Conservation (phyloP, 148 eudicot species). For the Rhododendron ferrugineum region DNA sequence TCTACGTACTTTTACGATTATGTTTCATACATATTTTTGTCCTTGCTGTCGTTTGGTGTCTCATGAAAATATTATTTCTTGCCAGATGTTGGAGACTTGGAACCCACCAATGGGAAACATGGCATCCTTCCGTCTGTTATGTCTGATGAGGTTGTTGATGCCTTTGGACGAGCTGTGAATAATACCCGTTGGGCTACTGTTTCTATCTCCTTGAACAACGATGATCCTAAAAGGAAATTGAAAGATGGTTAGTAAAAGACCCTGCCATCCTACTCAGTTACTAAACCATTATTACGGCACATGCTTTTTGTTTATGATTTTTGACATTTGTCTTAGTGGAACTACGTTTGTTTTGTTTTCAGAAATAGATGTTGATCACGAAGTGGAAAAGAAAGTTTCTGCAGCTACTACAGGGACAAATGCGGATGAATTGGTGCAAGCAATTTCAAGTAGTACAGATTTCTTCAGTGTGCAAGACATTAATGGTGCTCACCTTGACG, state of each 20-base stretch:
- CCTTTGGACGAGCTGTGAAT: constrained; percentile 19
- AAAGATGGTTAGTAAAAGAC: constrained; percentile 20
- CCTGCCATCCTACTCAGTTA: neutral
- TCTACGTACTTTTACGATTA: neutral
- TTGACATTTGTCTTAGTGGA: constrained; percentile 9
- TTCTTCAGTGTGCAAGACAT: constrained; percentile 13
- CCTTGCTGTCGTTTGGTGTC: neutral
- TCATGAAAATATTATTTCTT: neutral
- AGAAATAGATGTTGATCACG: constrained; percentile 28
- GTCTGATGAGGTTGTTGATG: constrained; percentile 33
- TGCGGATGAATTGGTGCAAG: constrained; percentile 21
- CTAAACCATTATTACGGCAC: neutral
- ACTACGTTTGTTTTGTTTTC: constrained; percentile 15
- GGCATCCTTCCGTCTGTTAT: constrained; percentile 24
- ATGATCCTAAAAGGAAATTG: constrained; percentile 12
- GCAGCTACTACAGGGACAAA: constrained; percentile 14
- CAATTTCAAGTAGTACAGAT: constrained; percentile 13
- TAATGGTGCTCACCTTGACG: constrained; percentile 21
- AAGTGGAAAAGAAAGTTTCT: constrained; percentile 24
- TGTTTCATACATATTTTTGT: neutral
- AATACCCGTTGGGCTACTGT: constrained; percentile 28
- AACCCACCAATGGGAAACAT: constrained; percentile 25
- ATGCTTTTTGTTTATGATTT: neutral
- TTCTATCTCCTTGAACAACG: constrained; percentile 15
- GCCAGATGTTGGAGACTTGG: constrained; percentile 34